Base-by-base conservation (phyloP, 2,329 filamentous ascomycete species). In the Penicillium glabrum region DNA sequence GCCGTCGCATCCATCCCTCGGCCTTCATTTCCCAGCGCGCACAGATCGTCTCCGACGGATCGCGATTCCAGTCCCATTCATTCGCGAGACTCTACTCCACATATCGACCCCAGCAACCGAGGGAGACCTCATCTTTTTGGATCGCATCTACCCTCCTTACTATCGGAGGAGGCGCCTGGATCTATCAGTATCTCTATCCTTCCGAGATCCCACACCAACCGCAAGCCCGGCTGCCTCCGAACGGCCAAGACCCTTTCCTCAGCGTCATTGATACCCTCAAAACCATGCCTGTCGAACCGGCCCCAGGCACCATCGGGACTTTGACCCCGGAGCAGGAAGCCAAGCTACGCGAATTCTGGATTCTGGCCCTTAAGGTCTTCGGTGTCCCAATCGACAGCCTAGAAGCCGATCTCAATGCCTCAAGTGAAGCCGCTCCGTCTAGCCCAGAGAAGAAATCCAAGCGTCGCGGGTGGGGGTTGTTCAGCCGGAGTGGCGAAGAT, bases 271-370 rank as follows among this genome's bases (percentile, higher is more conserved):
- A 75, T 63, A 72, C 71, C 21, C 70, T 75, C 45, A 61, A 70
- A 51, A 72, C 67, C 53, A 73, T 75, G 68, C 61, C 72, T 51
- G 58, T 63, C 58, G 61, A 72, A 60, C 59, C 63, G 31, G 68
- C 68, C 43, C 69, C 69, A 39, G 95, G 95, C 52, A 87, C 92
- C 59, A 85, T 91, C 53, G 92, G 91, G 57, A 96, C 90, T 65
- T 82, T 99, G 57, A 97, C 93, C n/a, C 75, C 86, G 3, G 93
- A 97, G 61, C 87, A 99, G 77, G 91, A 96, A 68, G 84, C 85
- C 61, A 97, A 96, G 78, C 80, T 99, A 57, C 89, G 89, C 68
- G 89, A 96, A 74, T 83, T 98, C 64, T 99, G 95, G 95, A 76
- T 83, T 14, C 80, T 87, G 53, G 82, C 91, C 39, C 83, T 96